Conservation (phyloP, 768 basidiomycete species). For the Tricholomella constricta region DNA sequence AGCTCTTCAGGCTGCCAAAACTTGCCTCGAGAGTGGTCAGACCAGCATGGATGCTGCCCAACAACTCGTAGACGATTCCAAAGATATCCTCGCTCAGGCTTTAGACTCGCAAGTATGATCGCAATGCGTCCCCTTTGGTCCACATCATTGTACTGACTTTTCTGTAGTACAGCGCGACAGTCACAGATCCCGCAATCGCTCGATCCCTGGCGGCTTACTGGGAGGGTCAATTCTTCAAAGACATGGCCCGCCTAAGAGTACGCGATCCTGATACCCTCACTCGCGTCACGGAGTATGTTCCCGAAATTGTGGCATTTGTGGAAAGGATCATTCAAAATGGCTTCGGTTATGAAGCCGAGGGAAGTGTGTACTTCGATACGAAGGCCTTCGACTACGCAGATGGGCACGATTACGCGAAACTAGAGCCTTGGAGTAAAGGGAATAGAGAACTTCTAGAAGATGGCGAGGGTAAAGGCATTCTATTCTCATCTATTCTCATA, state of each 20-base stretch:
- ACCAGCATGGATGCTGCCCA: slow-evolving; percentile 46
- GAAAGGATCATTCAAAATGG: slow-evolving; percentile 85
- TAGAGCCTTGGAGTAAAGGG: slow-evolving; percentile 95
- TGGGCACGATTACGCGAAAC: slow-evolving; percentile 86
- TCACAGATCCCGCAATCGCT: slow-evolving; percentile 86
- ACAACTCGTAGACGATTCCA: slow-evolving; percentile 68
- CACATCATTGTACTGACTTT: slow-evolving; percentile 6
- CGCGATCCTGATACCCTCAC: slow-evolving; percentile 89
- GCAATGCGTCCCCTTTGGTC: neutral
- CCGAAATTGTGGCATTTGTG: slow-evolving; percentile 91
- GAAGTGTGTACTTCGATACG: slow-evolving; percentile 94
- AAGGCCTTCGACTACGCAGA: slow-evolving; percentile 74
- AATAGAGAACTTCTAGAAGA: slow-evolving; percentile 88
- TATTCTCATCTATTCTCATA: neutral
- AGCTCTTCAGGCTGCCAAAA: slow-evolving; percentile 56
- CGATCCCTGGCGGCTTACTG: slow-evolving; percentile 81
- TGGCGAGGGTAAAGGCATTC: slow-evolving; percentile 70
- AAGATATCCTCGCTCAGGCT: slow-evolving; percentile 72
- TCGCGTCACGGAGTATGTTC: slow-evolving; percentile 95
- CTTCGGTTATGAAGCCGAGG: slow-evolving; percentile 67
- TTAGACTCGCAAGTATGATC: slow-evolving; percentile 72
- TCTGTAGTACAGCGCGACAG: slow-evolving; percentile 68
- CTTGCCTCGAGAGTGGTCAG: slow-evolving; percentile 42
- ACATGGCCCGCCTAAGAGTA: slow-evolving; percentile 89
- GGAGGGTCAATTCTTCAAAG: slow-evolving; percentile 88